Evolutionary conservation across 768 basidiomycete genomes (phyloP).

Genomic region (Lactarius akahatsu): DNA sequence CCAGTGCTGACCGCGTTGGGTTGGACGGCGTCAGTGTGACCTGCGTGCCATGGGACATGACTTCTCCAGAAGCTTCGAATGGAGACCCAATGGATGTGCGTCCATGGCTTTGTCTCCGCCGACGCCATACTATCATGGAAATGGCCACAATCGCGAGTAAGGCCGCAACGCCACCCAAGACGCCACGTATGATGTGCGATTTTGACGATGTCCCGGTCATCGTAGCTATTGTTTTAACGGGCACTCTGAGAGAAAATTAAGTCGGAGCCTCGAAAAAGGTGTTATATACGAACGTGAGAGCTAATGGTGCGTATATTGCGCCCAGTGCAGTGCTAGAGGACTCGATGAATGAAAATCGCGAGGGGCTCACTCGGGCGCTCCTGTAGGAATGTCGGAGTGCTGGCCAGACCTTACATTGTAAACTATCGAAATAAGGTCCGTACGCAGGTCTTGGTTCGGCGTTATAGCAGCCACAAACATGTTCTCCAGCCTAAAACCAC

Average conservation of each 20-base stretch:
- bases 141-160: not conserved
- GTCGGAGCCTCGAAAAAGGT: not conserved
- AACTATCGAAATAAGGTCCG: conserved; percentile 19
- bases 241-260: not conserved
- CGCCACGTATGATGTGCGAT: conserved; percentile 9
- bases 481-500: conserved; percentile 14
- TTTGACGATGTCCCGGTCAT: not conserved
- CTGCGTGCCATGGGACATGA: not conserved
- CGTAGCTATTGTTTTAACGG: not conserved
- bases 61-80: not conserved
- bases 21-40: conserved; percentile 6
- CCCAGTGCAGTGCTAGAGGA: conserved; percentile 29
- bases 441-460: not conserved
- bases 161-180: conserved; percentile 15
- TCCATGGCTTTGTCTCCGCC: not conserved
- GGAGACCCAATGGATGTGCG: not conserved
- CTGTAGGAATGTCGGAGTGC: no score
- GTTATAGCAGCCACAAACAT: conserved; percentile 21
- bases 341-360: not conserved
- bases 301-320: conserved; percentile 31
- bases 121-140: conserved; percentile 9
- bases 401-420: not conserved
- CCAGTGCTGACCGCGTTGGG: not conserved
- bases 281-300: conserved; percentile 25
- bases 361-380: conserved; percentile 15